Evolutionary conservation across 1,284 basidiomycete genomes (phyloP).

Genomic region (Boletus sp.): DNA sequence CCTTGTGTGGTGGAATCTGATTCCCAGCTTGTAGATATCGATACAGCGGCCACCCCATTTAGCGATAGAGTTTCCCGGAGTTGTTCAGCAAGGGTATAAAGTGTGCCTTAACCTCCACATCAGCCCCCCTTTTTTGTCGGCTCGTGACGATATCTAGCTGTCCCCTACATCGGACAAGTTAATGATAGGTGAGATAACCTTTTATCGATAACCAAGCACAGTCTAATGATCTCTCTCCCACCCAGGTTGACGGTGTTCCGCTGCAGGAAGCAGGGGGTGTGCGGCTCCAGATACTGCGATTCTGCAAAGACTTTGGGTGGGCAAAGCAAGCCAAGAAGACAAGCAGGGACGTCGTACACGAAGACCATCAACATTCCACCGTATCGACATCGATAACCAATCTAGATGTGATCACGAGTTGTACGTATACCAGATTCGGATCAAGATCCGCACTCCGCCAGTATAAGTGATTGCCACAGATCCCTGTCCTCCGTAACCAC

Average conservation of each 20-base stretch:
- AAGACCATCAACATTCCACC: slow-evolving; percentile 8
- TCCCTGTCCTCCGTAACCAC: slow-evolving; percentile 35
- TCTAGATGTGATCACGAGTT: slow-evolving; percentile 16
- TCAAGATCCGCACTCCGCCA: slow-evolving; percentile 69
- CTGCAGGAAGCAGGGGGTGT: background rate
- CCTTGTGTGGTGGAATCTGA: background rate
- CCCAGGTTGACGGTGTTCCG: background rate
- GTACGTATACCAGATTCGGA: slow-evolving; percentile 40
- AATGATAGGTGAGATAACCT: background rate
- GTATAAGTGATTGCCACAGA: slow-evolving; percentile 47
- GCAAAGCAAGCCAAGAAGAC: background rate
- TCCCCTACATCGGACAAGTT: slow-evolving; percentile 16
- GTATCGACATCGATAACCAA: slow-evolving; percentile 35
- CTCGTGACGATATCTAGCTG: slow-evolving; percentile 8
- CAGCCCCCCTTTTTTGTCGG: slow-evolving; percentile 2
- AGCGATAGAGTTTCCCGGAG: slow-evolving; percentile 3
- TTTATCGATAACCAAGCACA: slow-evolving; percentile 17
- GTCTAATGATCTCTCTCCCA: background rate
- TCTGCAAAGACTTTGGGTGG: too few species aligned
- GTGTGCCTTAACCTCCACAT: slow-evolving; percentile 6
- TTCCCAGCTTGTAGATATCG: background rate
- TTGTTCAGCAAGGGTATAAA: slow-evolving; percentile 10
- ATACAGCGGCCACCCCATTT: background rate
- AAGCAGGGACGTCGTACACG: slow-evolving; percentile 5
- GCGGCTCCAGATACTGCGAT: too few species aligned